These are phyloP conservation scores for Metschnikowia chrysomelidarum DNA, from an alignment of 805 yeast genomes.

Conservation along the genomic window DNA sequence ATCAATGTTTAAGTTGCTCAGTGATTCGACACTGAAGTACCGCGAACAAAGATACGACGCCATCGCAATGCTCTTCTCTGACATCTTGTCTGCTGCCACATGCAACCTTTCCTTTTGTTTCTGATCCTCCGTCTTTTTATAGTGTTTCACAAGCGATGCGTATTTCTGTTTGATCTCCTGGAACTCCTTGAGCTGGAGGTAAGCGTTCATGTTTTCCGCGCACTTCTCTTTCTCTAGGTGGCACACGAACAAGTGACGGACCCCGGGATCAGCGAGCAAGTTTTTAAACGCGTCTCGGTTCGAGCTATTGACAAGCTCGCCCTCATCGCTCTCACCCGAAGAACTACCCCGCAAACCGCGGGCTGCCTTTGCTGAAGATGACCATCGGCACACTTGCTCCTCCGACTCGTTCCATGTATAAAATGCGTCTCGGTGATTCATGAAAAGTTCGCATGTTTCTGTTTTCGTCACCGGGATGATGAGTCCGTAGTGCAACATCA, in stretches of 20 bases:
- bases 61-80: constrained; percentile 56
- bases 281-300: constrained; percentile 23
- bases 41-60: constrained; percentile 66
- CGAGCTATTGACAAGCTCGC: background rate
- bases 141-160: constrained; percentile 31
- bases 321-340: constrained; percentile 1
- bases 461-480: constrained; percentile 45
- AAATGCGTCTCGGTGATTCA: constrained; percentile 35
- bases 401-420: constrained; percentile 46
- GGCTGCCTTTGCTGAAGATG: constrained; percentile 8
- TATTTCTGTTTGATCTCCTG: constrained; percentile 45
- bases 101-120: constrained; percentile 13
- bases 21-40: constrained; percentile 63
- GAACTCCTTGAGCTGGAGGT: constrained; percentile 54
- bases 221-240: constrained; percentile 66
- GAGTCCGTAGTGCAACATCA: constrained; percentile 47
- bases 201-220: constrained; percentile 75
- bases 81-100: constrained; percentile 25
- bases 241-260: constrained; percentile 62
- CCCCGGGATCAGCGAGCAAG: constrained; percentile 70
- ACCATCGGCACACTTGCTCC: constrained; percentile 37
- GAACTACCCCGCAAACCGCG: background rate
- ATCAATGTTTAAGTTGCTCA: constrained; percentile 69
- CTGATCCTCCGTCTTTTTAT: constrained; percentile 16
- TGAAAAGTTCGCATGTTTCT: constrained; percentile 25